Conservation (phyloP, 2,329 filamentous ascomycete genomes). For the Aspergillus terreus region DNA sequence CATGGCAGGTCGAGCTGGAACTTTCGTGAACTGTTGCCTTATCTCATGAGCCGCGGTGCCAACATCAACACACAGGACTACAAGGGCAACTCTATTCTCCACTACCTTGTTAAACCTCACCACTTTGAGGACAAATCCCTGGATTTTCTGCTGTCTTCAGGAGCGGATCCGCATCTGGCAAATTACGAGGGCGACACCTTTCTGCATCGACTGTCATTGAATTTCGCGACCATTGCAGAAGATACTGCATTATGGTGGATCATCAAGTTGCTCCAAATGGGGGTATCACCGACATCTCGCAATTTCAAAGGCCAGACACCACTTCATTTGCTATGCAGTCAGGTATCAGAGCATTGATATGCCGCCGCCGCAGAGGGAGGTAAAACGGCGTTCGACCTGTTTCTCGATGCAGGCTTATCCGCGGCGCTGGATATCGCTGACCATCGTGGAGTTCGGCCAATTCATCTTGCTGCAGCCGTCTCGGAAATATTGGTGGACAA, state of each 20-base stretch:
- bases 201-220: constrained; percentile 12
- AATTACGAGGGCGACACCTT: constrained; percentile 16
- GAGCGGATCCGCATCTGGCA: constrained; percentile 8
- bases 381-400: constrained; percentile 9
- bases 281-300: neutral
- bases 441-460: constrained; percentile 14
- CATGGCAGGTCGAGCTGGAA: neutral
- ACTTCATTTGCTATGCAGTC: constrained; percentile 14
- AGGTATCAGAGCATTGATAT: constrained; percentile 5
- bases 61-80: constrained; percentile 16
- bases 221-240: constrained; percentile 4
- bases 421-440: constrained; percentile 11
- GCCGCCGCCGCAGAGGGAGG: constrained; percentile 2
- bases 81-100: constrained; percentile 13
- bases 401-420: constrained; percentile 10
- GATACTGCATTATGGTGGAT: constrained; percentile 1
- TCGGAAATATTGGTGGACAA: constrained; percentile 14
- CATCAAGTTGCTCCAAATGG: neutral
- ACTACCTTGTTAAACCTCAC: constrained; percentile 2
- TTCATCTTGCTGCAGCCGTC: constrained; percentile 16
- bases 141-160: constrained; percentile 12
- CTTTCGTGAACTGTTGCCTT: constrained; percentile 1
- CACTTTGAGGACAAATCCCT: neutral
- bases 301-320: constrained; percentile 15
- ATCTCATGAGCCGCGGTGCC: constrained; percentile 10